Conservation (phyloP, 257 asterid species). For the Parsonsia alboflavescens region DNA sequence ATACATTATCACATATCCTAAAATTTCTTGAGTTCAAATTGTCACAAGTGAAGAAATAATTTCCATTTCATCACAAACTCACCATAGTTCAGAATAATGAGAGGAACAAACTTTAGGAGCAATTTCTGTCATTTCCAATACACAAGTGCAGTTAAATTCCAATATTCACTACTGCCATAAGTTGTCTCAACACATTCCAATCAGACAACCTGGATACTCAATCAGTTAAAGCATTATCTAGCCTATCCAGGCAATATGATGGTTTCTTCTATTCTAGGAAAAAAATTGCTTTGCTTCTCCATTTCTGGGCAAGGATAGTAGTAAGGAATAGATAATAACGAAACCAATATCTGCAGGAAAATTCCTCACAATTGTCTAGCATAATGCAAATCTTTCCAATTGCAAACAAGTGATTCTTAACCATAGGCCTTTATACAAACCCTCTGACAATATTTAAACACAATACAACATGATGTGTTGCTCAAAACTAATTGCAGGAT, state of each 20-base stretch:
- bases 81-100: background rate
- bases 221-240: background rate
- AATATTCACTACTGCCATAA: background rate
- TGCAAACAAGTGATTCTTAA: background rate
- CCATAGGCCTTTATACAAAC: too few relatives aligned
- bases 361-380: background rate
- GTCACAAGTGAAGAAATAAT: background rate
- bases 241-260: background rate
- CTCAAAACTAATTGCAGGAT: background rate
- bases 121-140: background rate
- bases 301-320: background rate
- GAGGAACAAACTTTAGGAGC: background rate
- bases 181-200: background rate
- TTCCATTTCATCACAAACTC: background rate
- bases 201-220: background rate
- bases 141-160: background rate
- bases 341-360: background rate
- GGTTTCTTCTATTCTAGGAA: background rate
- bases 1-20: background rate
- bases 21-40: background rate
- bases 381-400: background rate
- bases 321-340: background rate
- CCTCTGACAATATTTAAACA: background rate
- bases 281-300: background rate
- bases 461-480: background rate